Conservation (phyloP, 2,329 filamentous ascomycete genomes). For the Calonectria pteridis region DNA sequence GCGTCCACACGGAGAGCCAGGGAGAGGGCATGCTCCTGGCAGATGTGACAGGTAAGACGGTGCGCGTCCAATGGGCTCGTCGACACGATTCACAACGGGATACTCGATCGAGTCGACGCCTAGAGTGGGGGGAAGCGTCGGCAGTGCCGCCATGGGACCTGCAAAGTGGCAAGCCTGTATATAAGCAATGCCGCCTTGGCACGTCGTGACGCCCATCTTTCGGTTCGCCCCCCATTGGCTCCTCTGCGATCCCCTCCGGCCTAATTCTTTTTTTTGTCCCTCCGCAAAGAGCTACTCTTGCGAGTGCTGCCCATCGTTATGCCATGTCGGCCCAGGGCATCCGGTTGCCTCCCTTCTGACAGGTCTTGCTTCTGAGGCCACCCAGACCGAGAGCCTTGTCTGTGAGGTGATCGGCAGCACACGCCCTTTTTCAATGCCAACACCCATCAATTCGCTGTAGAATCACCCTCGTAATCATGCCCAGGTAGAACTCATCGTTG, state of each 20-base stretch:
- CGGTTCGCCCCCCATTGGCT: background rate
- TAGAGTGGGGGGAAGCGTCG: background rate
- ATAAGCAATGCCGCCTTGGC: slow-evolving; percentile 9
- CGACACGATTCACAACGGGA: background rate
- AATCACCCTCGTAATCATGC: slow-evolving; percentile 5
- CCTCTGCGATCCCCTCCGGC: background rate
- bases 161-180: background rate
- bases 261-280: background rate
- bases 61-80: background rate
- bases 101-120: background rate
- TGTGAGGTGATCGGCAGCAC: background rate
- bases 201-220: slow-evolving; percentile 15
- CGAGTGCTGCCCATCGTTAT: background rate
- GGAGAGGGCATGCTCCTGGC: background rate
- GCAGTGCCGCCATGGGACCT: background rate
- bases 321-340: background rate
- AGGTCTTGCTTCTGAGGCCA: slow-evolving; percentile 11
- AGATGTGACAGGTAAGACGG: slow-evolving; percentile 7
- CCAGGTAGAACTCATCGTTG: slow-evolving; percentile 22
- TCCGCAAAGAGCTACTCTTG: background rate
- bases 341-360: background rate
- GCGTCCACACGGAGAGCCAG: background rate
- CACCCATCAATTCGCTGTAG: background rate
- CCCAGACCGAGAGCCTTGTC: background rate
- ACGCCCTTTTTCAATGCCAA: background rate